Conservation (phyloP, 257 asterid genomes). For the Salvia hispanica region DNA sequence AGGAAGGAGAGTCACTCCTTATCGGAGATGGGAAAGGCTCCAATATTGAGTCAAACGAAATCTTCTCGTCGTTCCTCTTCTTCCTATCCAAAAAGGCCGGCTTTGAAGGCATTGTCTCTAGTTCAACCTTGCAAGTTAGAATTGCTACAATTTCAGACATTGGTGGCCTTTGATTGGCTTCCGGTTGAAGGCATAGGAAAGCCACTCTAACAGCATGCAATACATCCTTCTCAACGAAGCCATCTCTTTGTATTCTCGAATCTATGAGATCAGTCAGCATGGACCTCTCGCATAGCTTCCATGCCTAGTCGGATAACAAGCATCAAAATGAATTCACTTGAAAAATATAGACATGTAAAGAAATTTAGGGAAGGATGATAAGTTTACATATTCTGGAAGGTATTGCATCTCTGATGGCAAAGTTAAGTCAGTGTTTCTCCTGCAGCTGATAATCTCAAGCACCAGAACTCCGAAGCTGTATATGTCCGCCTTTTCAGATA, state of each 20-base stretch:
- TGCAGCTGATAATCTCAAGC: constrained; percentile 67
- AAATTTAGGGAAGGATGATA: background rate
- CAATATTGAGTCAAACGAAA: constrained; percentile 59
- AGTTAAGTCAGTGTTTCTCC: constrained; percentile 65
- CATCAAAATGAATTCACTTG: constrained; percentile 9
- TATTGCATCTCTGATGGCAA: constrained; percentile 75
- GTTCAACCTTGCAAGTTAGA: constrained; percentile 59
- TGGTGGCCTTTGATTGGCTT: constrained; percentile 69
- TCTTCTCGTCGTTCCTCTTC: constrained; percentile 41
- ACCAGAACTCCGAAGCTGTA: constrained; percentile 77
- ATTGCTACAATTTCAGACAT: constrained; percentile 83
- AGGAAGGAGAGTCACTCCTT: constrained; percentile 51
- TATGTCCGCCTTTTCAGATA: constrained; percentile 75
- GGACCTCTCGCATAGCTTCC: constrained; percentile 71
- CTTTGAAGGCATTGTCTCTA: constrained; percentile 43
- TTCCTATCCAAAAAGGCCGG: constrained; percentile 64
- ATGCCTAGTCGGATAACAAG: constrained; percentile 45
- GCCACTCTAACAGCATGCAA: constrained; percentile 57
- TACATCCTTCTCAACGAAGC: constrained; percentile 47
- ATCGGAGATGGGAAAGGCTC: constrained; percentile 66
- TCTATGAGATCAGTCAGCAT: constrained; percentile 61
- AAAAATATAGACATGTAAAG: background rate
- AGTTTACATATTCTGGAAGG: constrained; percentile 72
- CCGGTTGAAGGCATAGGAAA: constrained; percentile 66
- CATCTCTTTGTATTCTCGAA: constrained; percentile 52